These are phyloP conservation scores for Oehlia diaphana DNA, from an alignment of 192 early-diverging fungal species.

Conservation along the genomic window DNA sequence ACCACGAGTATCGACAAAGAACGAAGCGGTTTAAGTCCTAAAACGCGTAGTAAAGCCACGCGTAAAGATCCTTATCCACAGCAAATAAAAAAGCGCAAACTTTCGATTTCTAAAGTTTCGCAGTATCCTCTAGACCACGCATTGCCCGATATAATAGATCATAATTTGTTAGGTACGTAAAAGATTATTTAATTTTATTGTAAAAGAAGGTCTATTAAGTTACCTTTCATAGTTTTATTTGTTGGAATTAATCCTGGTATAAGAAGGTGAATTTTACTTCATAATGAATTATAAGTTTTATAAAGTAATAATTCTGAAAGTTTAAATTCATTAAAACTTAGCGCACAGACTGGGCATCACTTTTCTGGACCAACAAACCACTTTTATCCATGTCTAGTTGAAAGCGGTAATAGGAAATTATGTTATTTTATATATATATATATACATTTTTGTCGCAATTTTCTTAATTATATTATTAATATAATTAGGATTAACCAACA, in stretches of 20 bases:
- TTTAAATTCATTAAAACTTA: conserved; percentile 21
- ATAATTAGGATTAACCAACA: conserved; percentile 18
- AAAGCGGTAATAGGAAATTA: conserved; percentile 43
- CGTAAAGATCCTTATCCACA: not conserved
- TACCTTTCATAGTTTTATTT: conserved; percentile 53
- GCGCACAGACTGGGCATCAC: conserved; percentile 59
- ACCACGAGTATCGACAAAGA: not conserved
- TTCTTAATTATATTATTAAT: conserved; percentile 40
- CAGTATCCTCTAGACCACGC: not conserved
- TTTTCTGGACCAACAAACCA: conserved; percentile 72
- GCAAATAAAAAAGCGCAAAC: not conserved
- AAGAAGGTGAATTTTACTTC: not conserved
- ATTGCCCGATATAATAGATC: not conserved
- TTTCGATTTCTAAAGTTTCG: not conserved
- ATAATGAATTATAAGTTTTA: not conserved
- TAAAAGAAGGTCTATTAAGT: not conserved
- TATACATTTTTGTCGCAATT: not conserved
- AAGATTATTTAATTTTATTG: not conserved
- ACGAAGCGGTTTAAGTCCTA: not conserved
- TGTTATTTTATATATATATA: not conserved
- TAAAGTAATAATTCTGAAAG: not conserved
- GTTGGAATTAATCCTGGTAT: conserved; percentile 76
- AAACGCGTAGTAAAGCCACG: not conserved
- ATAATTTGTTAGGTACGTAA: not conserved
- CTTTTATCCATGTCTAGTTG: conserved; percentile 71